A percentile compares a stretch with the other conserved stretches of the same genome.
Conservation (phyloP, 192 early-diverging fungal species). For the Paraglomus brasilianum region DNA sequence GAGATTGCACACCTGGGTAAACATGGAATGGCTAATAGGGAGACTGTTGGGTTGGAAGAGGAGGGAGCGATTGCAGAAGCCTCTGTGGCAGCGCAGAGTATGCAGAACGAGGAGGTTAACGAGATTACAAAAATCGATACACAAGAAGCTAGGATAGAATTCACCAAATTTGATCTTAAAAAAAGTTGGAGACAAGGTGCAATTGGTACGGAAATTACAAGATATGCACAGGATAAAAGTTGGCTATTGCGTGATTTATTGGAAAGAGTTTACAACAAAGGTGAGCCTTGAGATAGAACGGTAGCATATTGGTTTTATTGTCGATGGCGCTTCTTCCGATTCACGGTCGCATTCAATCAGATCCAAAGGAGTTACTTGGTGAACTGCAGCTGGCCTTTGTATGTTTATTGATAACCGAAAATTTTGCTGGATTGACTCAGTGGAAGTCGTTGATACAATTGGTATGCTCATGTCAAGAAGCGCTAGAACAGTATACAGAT, state of each 20-base stretch:
- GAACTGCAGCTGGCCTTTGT: conserved; percentile 85
- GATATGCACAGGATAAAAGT: conserved; percentile 87
- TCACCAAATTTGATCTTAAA: conserved; percentile 77
- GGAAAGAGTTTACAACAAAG: conserved; percentile 41
- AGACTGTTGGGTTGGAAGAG: conserved; percentile 18
- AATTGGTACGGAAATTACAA: conserved; percentile 61
- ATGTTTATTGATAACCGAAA: conserved; percentile 73
- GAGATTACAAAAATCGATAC: neutral
- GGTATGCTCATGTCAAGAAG: conserved; percentile 62
- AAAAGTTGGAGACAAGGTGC: conserved; percentile 79
- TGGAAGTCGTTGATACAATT: conserved; percentile 82
- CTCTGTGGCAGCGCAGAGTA: neutral
- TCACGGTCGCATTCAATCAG: conserved; percentile 31
- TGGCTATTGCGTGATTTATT: conserved; percentile 71
- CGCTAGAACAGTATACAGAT: conserved; percentile 42
- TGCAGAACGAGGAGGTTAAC: neutral
- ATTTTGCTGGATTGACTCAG: conserved; percentile 83
- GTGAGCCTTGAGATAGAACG: conserved; percentile 33
- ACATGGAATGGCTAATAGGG: conserved; percentile 32
- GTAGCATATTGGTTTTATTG: conserved; percentile 9
- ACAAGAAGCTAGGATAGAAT: conserved; percentile 42
- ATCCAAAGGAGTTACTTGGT: conserved; percentile 59
- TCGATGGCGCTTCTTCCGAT: neutral
- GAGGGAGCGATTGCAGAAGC: neutral
- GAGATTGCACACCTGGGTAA: conserved; percentile 13